A percentile compares a stretch with the other conserved stretches of the same genome.
These are phyloP conservation scores for Diaporthe citrichinensis DNA, from an alignment of 2,329 filamentous ascomycete genomes.

Conservation along the genomic window DNA sequence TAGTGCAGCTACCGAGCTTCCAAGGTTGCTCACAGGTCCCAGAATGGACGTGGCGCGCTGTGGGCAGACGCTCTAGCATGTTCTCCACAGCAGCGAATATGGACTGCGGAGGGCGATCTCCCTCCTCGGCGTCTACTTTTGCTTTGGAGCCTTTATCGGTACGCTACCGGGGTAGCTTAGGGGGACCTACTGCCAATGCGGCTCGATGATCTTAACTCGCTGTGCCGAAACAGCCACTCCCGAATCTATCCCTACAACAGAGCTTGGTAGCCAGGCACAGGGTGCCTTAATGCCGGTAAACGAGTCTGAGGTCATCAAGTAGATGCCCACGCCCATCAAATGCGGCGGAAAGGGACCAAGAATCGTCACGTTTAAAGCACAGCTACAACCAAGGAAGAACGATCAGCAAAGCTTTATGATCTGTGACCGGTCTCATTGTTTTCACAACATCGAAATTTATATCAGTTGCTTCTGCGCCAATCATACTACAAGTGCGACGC, in stretches of 20 bases:
- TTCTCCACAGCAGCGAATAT: not conserved
- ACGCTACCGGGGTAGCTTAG: too few relatives aligned
- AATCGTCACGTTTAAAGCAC: not conserved
- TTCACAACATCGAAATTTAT: not conserved
- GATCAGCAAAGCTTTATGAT: too few relatives aligned
- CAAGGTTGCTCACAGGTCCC: not conserved
- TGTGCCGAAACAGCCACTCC: not conserved
- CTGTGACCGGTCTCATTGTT: too few relatives aligned
- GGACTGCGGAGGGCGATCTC: conserved; percentile 7
- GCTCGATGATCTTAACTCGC: not conserved
- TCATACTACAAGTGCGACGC: too few relatives aligned
- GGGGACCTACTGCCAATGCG: not conserved
- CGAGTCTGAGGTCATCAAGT: too few relatives aligned
- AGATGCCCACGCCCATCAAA: not conserved
- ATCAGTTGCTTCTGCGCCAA: not conserved
- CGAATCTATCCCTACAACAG: not conserved
- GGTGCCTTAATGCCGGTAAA: not conserved
- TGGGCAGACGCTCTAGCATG: not conserved
- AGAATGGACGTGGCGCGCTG: not conserved
- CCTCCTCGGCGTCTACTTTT: conserved; percentile 24
- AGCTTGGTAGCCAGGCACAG: not conserved
- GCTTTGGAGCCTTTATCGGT: too few relatives aligned
- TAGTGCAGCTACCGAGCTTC: not conserved
- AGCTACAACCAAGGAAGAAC: not conserved
- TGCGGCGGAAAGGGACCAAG: too few relatives aligned